Percentiles rank a stretch among this genome's conserved stretches.
These are phyloP conservation scores for Sporothrix phasma DNA, from an alignment of 2,329 filamentous ascomycete genomes.

Conservation along the genomic window DNA sequence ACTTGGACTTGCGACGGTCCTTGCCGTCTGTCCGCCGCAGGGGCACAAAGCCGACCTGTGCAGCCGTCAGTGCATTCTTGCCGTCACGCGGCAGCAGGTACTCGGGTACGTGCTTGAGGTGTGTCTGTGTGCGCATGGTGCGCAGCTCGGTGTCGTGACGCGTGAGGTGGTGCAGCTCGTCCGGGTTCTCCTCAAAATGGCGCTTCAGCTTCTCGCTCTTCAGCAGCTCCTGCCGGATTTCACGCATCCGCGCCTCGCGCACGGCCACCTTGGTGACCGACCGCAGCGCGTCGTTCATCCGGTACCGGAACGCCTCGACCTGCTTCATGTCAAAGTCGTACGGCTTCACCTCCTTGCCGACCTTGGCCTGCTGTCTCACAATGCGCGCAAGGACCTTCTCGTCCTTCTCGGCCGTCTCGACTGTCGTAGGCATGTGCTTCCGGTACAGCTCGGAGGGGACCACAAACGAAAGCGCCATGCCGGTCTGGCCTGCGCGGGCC, in stretches of 20 bases:
- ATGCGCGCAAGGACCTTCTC: constrained; percentile 78
- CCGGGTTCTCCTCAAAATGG: constrained; percentile 95
- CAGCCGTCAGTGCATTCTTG: constrained; percentile 54
- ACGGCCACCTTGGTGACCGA: constrained; percentile 84
- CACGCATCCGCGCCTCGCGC: constrained; percentile 77
- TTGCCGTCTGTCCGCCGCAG: constrained; percentile 47
- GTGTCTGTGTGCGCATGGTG: constrained; percentile 72
- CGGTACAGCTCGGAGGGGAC: constrained; percentile 71
- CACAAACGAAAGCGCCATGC: constrained; percentile 93
- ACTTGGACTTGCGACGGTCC: constrained; percentile 31
- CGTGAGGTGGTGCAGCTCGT: constrained; percentile 67
- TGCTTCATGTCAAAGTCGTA: constrained; percentile 94
- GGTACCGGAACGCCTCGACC: constrained; percentile 87
- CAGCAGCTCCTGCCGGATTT: constrained; percentile 79
- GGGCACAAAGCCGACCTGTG: constrained; percentile 68
- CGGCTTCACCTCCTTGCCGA: constrained; percentile 75
- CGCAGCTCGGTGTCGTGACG: constrained; percentile 84
- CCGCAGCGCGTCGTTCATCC: constrained; percentile 83
- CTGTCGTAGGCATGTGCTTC: constrained; percentile 81
- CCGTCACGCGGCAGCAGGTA: constrained; percentile 77
- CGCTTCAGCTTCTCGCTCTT: constrained; percentile 90
- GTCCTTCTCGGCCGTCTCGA: constrained; percentile 67
- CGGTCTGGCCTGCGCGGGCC: constrained; percentile 78
- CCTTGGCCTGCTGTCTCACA: constrained; percentile 63
- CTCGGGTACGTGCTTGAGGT: constrained; percentile 89